Evolutionary conservation across 2,329 filamentous ascomycete genomes (phyloP).

Genomic region (Sporothrix curviconia): DNA sequence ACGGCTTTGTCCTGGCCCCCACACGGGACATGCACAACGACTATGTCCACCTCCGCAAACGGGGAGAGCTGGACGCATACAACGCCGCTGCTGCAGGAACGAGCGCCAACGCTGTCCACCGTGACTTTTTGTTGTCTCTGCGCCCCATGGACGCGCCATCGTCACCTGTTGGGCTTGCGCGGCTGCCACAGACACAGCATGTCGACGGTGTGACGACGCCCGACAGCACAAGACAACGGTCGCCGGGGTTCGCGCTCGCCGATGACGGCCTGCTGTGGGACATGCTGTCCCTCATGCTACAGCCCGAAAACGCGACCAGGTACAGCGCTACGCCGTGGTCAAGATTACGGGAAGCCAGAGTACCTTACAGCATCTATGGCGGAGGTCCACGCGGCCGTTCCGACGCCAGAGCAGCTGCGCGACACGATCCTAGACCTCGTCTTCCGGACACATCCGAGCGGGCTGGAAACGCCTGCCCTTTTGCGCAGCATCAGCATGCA

Average conservation of each 20-base stretch:
- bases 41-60: constrained; percentile 51
- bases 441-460: not conserved
- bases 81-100: constrained; percentile 1
- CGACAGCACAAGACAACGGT: not conserved
- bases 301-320: constrained; percentile 21
- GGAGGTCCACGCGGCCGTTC: not conserved
- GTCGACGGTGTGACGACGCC: not conserved
- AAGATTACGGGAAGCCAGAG: not conserved
- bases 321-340: constrained; percentile 12
- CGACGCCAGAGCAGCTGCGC: constrained; percentile 3
- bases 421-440: constrained; percentile 24
- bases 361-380: not conserved
- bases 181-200: not conserved
- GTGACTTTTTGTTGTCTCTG: constrained; percentile 48
- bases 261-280: constrained; percentile 49
- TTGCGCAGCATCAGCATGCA: not conserved
- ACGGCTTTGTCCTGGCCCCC: constrained; percentile 53
- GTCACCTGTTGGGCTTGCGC: not conserved
- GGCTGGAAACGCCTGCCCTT: not conserved
- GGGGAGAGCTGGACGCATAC: constrained; percentile 21
- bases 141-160: constrained; percentile 37
- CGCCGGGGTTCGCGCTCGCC: constrained; percentile 25
- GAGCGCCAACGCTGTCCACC: not conserved
- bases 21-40: constrained; percentile 49
- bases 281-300: constrained; percentile 34